Evolutionary conservation across 805 yeast genomes (phyloP), one percentile per base, ranked within the genome.

Genomic region (Candida railenensis): DNA sequence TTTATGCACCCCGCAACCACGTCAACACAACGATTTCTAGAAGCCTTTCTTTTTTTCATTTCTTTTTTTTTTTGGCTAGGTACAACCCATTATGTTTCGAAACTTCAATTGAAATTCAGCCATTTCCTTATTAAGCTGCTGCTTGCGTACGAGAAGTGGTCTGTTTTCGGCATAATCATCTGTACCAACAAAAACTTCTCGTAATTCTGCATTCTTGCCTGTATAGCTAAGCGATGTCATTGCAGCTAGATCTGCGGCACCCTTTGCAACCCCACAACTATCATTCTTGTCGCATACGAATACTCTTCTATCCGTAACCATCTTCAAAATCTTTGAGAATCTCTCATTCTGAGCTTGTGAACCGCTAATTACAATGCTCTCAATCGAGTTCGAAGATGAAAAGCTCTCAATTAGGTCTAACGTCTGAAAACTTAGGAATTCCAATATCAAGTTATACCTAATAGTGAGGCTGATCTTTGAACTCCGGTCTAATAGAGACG

Each of bases 351-450:
- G 66, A 2, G 78, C 78, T 55, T 80, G 85, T 32, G 82, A 76
- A 3, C 86, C 87, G 51, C 76, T 68, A 2, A 80, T 59, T n/a
- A 66, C 53, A 5, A 81, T 57, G 9, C 61, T 61, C 2, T 53
- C 49, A 3, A 77, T 51, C 1, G 11, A 51, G 56, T 5, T 59
- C 57, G 1, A 49, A 40, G 3, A 44, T 34, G 22, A 16, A 30
- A 74, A 55, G n/a, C 62, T 49, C 1, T 54, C 58, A 1, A 77
- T 49, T 16, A 37, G 40, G 22, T 50, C 51, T 14, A 62, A 44
- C 1, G 80, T 67, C 55, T 81, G 83, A 44, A 80, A 74, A 1
- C 76, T 75, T 16, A 81, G 56, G 47, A 76, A 81, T 58, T 81
- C 85, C 3, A 80, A 43, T 2, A 68, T 63, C 16, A 74, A 61